Evolutionary conservation across 352 stramenopile species (phyloP), one percentile per base, ranked within the genome.

Genomic region (Saprolegnia parasitica): DNA sequence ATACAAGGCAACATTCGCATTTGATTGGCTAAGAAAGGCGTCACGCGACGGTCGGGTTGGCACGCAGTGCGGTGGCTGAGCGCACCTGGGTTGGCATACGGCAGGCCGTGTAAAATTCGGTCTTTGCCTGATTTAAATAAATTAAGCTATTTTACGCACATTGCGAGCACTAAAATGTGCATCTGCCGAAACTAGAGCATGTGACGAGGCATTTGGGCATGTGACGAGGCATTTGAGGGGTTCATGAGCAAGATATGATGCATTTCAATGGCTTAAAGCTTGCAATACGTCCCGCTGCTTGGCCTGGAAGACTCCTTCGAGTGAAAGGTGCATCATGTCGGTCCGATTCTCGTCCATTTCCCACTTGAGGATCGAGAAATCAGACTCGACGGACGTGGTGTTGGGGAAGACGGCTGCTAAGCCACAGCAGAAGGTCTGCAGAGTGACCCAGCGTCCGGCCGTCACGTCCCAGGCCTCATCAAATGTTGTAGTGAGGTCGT

Each of bases 331-430:
- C 15, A 37, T 20, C 55, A 62, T 37, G 55, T 20, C 18, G n/a
- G 55, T 62, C 15, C 55, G 55, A 26, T 32, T 32, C 55, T 62
- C 55, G 55, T 62, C 55, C 55, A 45, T 62, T n/a, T 62, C 55
- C 23, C 55, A 16, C 55, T 62, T 62, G 15, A 62, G 32, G 18
- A 62, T 62, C 24, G 24, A 45, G 26, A 40, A 62, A 21, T 62
- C 55, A 21, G 24, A 37, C 55, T 62, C 55, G 55, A 62, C 55
- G 5, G 55, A 62, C 23, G 55, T 42, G 21, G 55, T 42, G 24
- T 62, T 62, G 55, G n/a, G 24, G 24, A 62, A 62, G 55, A 62
- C 55, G 24, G 32, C n/a, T 26, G 55, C 55, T 11, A 62, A 21
- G 9, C 32, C 32, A 26, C 15, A 20, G 24, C 23, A 45, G n/a